A percentile compares a stretch with the other conserved stretches of the same genome.
phyloP scores from a whole-genome alignment of 2,329 filamentous ascomycete species.

The Aspergillus piperis region DNA sequence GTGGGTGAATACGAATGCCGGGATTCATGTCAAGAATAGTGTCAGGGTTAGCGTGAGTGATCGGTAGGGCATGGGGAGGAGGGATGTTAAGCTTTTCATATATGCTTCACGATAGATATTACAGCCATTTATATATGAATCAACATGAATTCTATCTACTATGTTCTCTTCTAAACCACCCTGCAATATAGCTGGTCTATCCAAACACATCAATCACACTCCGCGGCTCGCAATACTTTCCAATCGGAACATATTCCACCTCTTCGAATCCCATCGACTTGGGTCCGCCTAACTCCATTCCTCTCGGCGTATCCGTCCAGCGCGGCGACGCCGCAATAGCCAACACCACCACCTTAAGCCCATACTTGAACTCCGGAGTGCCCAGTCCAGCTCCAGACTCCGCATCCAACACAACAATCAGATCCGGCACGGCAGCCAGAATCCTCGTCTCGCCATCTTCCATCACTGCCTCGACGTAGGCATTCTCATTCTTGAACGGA shows the following conservation, averaged over 20 bases:
- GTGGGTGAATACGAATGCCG: background rate
- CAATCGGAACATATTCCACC: constrained; percentile 23
- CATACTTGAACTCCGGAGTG: constrained; percentile 59
- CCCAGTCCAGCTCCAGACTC: constrained; percentile 60
- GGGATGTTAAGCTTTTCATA: background rate
- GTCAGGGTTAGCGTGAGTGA: background rate
- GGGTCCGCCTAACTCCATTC: constrained; percentile 45
- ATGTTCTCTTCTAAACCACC: too few relatives aligned
- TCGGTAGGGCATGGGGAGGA: background rate
- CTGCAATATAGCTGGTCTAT: background rate
- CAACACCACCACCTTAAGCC: constrained; percentile 53
- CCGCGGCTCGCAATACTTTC: constrained; percentile 23
- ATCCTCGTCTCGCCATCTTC: constrained; percentile 30
- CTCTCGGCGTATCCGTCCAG: constrained; percentile 47
- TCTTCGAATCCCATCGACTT: constrained; percentile 24
- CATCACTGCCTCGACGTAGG: constrained; percentile 22
- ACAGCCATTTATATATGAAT: too few relatives aligned
- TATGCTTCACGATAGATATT: too few relatives aligned
- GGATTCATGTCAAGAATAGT: background rate
- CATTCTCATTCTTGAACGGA: constrained; percentile 34
- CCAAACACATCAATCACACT: constrained; percentile 28
- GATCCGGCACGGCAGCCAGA: constrained; percentile 58
- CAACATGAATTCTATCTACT: too few relatives aligned
- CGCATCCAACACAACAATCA: constrained; percentile 58
- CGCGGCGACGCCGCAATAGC: constrained; percentile 52